Evolutionary conservation across 805 yeast species (phyloP).

Genomic region (Ascoidea tarda): DNA sequence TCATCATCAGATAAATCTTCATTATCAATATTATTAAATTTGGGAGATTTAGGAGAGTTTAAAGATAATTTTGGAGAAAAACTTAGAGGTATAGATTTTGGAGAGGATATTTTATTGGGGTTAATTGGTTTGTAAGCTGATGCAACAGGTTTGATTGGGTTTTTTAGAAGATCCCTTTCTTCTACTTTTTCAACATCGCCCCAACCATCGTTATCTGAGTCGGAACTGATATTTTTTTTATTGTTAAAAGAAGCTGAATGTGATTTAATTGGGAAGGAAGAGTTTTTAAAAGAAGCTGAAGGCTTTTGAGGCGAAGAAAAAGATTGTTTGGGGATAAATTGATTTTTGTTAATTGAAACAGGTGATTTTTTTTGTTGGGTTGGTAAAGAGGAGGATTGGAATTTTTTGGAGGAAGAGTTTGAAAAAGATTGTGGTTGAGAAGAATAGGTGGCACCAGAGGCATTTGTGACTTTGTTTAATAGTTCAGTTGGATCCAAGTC

Average conservation of each 20-base stretch:
- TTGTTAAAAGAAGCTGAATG: conserved; percentile 6
- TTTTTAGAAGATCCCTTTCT: conserved; percentile 33
- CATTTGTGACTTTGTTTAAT: conserved; percentile 64
- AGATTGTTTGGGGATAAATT: conserved; percentile 14
- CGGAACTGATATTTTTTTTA: conserved; percentile 10
- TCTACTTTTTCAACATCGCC: conserved; percentile 28
- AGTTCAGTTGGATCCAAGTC: conserved; percentile 76
- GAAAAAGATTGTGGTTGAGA: conserved; percentile 24
- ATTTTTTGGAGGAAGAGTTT: background rate
- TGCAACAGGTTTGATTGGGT: conserved; percentile 27
- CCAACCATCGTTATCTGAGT: conserved; percentile 26
- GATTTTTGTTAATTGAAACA: conserved; percentile 12
- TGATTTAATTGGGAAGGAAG: conserved; percentile 6
- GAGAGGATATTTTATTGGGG: conserved; percentile 7
- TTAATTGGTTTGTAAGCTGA: conserved; percentile 46
- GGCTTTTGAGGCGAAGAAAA: conserved; percentile 14
- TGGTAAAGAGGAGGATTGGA: background rate
- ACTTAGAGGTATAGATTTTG: conserved; percentile 5
- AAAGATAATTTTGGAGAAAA: conserved; percentile 2
- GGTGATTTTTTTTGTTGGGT: background rate
- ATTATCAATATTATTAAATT: too few species aligned
- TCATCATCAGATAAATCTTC: conserved; percentile 10
- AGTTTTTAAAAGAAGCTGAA: conserved; percentile 12
- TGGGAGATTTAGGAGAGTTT: conserved; percentile 11
- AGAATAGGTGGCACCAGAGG: conserved; percentile 93